Percentiles rank a stretch among this genome's conserved stretches.
phyloP scores from a whole-genome alignment of 495 filamentous ascomycete genomes.

The Penicillium goetzii region DNA sequence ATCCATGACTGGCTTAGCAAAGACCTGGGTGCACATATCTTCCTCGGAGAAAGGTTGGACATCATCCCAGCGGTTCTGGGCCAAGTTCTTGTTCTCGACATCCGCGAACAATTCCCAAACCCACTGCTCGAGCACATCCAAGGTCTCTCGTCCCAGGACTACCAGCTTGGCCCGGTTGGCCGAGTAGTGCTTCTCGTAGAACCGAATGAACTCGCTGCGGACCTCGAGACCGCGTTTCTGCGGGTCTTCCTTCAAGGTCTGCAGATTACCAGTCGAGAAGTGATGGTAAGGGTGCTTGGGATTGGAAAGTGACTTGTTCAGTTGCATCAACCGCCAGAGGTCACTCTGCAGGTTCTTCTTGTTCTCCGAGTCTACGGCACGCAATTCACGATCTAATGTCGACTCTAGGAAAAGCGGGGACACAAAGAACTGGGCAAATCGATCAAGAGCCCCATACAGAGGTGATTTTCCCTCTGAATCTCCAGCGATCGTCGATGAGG shows the following conservation, averaged over 20 bases:
- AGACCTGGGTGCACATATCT: slow-evolving; percentile 77
- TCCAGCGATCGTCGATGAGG: slow-evolving; percentile 38
- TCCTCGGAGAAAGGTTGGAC: slow-evolving; percentile 68
- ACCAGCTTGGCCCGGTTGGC: slow-evolving; percentile 97
- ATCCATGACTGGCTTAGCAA: slow-evolving; percentile 97
- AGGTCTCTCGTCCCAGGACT: slow-evolving; percentile 81
- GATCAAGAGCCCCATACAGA: slow-evolving; percentile 86
- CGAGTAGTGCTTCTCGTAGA: slow-evolving; percentile 89
- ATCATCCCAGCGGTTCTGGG: slow-evolving; percentile 79
- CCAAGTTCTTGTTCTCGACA: slow-evolving; percentile 82
- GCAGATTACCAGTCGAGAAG: slow-evolving; percentile 92
- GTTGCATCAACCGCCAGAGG: slow-evolving; percentile 87
- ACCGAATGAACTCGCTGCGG: slow-evolving; percentile 91
- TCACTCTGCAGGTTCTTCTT: slow-evolving; percentile 99
- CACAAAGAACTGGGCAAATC: slow-evolving; percentile 98
- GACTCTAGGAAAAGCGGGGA: slow-evolving; percentile 86
- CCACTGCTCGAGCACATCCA: slow-evolving; percentile 89
- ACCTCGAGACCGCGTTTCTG: slow-evolving; percentile 83
- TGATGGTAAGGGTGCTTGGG: slow-evolving; percentile 90
- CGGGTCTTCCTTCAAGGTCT: slow-evolving; percentile 85
- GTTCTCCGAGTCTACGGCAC: slow-evolving; percentile 96
- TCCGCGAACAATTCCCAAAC: slow-evolving; percentile 82
- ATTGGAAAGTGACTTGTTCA: slow-evolving; percentile 90
- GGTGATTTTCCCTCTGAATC: slow-evolving; percentile 55
- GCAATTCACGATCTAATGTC: slow-evolving; percentile 88